Base-by-base conservation (phyloP, 2,329 filamentous ascomycete species). In the Rosellinia necatrix region DNA sequence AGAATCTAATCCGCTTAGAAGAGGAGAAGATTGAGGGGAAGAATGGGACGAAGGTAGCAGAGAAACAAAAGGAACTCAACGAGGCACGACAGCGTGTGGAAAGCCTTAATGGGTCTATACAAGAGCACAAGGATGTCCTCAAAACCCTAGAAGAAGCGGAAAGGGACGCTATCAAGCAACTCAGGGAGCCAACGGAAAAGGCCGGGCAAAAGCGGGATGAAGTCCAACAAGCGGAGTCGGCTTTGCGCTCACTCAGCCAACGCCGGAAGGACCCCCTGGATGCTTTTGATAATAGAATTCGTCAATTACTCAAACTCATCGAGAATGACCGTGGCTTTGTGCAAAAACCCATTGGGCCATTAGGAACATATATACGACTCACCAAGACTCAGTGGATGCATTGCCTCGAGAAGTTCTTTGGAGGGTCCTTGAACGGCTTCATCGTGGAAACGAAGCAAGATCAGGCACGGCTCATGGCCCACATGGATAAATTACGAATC, bases 321-420 rank as follows among this genome's bases (percentile, higher is more conserved):
- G 79, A 84, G 5, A 75, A 78, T n/a, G 90, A 96, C 54, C 72
- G 61, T 2, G 79, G 85, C 0, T 97, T 96, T 68, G 76, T 78
- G 21, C 76, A 82, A 38, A 87, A 82, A 59, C 94, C 94, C 2
- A 78, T 97, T 29, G 94, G 94, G 0, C 94, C 94, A 0, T 78
- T 97, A 12, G 94, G 92, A 25, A 78, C 85, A 21, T 83, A 94
- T 66, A 81, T 99, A 48, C 86, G 85, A 62, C 76, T 99, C 21
- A 76, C 85, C 30, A 87, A 93, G 63, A 88, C 90, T 1, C 81
- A 90, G 64, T 99, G 94, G 94, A 89, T 88, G 1, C 82, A 84
- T 0, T 85, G 96, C 38, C 72, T 99, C 12, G 94, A 99, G 70
- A 88, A 82, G 60, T 83, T 83, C 1, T 81, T 96, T 41, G 90